These are phyloP conservation scores for Globisporangium abappressorium DNA, from an alignment of 352 stramenopile genomes.

Conservation along the genomic window DNA sequence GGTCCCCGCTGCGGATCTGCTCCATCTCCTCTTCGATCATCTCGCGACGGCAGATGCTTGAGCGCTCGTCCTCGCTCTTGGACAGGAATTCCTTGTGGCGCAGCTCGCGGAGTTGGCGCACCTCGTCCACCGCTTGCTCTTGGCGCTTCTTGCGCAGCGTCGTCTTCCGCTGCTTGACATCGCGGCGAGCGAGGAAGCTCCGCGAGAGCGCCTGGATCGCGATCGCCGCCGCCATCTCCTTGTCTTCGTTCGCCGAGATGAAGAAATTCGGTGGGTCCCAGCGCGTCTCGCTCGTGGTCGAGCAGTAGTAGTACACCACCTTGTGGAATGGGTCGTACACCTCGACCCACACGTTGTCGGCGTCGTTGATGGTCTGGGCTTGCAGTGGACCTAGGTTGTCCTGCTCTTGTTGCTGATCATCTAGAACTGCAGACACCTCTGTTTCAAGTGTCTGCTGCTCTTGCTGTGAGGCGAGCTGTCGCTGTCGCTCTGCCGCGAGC, in stretches of 20 bases:
- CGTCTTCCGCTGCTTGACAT: constrained; percentile 28
- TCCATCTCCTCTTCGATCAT: constrained; percentile 55
- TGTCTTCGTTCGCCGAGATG: constrained; percentile 37
- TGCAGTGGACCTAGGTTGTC: neutral
- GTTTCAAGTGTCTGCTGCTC: neutral
- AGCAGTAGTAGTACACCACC: constrained; percentile 60
- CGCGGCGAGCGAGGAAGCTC: constrained; percentile 32
- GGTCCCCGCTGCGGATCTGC: constrained; percentile 41
- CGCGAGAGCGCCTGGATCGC: constrained; percentile 55
- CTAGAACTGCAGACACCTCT: neutral
- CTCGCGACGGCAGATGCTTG: constrained; percentile 38
- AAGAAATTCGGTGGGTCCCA: constrained; percentile 42
- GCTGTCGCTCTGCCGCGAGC: constrained; percentile 1
- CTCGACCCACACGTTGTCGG: constrained; percentile 42
- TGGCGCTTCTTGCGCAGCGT: constrained; percentile 26
- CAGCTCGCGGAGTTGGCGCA: constrained; percentile 18
- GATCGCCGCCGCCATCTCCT: constrained; percentile 44
- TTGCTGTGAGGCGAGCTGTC: no score
- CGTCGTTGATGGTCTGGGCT: neutral
- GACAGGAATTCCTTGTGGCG: constrained; percentile 25
- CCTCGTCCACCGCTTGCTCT: constrained; percentile 21
- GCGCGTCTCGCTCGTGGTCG: constrained; percentile 37
- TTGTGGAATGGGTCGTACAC: constrained; percentile 59
- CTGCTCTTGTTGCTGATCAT: neutral
- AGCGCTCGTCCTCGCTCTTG: constrained; percentile 31